Conservation (phyloP, 495 filamentous ascomycete species). For the Podospora tetraspora region DNA sequence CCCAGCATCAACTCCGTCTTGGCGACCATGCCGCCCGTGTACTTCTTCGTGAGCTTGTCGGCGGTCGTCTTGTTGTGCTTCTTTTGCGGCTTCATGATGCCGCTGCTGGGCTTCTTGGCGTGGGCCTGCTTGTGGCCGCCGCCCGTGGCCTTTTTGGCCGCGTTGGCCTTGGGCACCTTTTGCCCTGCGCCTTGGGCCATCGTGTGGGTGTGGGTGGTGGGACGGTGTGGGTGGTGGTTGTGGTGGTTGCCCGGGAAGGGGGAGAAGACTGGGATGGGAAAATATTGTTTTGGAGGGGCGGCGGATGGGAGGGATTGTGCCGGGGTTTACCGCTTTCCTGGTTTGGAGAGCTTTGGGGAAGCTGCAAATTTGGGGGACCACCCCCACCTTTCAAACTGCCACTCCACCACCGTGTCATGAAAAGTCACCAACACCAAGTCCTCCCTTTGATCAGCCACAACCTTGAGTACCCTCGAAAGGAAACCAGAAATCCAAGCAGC, state of each 20-base stretch:
- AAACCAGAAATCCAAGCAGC: too few species aligned
- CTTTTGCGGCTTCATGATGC: conserved; percentile 31
- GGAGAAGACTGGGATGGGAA: conserved; percentile 2
- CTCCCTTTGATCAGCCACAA: too few species aligned
- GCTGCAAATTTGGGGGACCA: background rate
- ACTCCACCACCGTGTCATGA: background rate
- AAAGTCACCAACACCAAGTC: too few species aligned
- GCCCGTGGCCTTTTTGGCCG: conserved; percentile 10
- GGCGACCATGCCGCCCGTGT: conserved; percentile 37
- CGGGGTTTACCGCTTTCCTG: background rate
- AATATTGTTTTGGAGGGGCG: conserved; percentile 2
- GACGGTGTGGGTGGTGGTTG: conserved; percentile 1
- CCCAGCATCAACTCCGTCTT: conserved; percentile 45
- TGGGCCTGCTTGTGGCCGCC: conserved; percentile 23
- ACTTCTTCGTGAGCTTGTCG: conserved; percentile 41
- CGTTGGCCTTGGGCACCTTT: conserved; percentile 27
- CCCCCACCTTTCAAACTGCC: background rate
- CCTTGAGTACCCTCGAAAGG: too few species aligned
- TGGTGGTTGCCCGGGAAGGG: background rate
- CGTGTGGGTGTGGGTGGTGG: background rate
- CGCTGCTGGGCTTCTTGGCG: conserved; percentile 15
- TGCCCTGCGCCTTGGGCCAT: conserved; percentile 47
- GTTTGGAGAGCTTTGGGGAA: background rate
- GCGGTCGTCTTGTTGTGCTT: conserved; percentile 35
- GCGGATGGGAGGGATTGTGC: conserved; percentile 2